Evolutionary conservation across 176 grass and related monocot species (phyloP), one percentile per base, ranked within the genome.

Genomic region (Bolboschoenus planiculmis): DNA sequence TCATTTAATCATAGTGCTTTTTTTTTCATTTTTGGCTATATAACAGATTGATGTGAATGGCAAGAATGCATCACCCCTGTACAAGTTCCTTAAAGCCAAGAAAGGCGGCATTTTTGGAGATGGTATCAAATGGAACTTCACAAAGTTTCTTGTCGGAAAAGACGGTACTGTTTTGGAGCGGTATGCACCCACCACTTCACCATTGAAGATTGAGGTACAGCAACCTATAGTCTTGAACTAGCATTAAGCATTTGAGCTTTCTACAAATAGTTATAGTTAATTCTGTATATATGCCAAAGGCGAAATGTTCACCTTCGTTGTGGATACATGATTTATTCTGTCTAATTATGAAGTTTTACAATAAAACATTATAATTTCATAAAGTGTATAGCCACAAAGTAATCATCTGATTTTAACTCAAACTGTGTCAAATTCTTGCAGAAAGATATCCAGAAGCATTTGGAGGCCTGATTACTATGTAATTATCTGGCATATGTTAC

Each of bases 81-180:
- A 82, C 85, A 82, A 87, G 63, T 87, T 87, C 53, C 64, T 87
- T 20, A 87, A 87, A 82, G 18, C 61, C 37, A 77, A 87, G 42
- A 87, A 87, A 82, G 78, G 85, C 10, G 85, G 85, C 43, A 63
- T 82, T 61, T 82, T 87, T 33, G 85, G 85, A 27, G 63, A 87
- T 61, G 60, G 46, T 71, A 87, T 87, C 77, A 87, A 87, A 51
- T 87, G 85, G 78, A 87, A 87, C 65, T 87, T 87, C 85, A 87
- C 78, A 34, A 87, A 87, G 37, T 87, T 87, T 87, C 78, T 87
- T 33, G 78, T 82, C 13, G 62, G 46, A 10, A 82, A 82, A 42
- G 78, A 87, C 33, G 85, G 85, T 56, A 87, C 63, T 7, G 35
- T 87, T 21, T 31, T 82, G 44, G 78, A 87, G 78, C 53, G 85